A percentile compares a stretch with the other conserved stretches of the same genome.
These are phyloP conservation scores for Syncephalastrum monosporum DNA, from an alignment of 371 early-diverging fungal genomes.

Conservation along the genomic window DNA sequence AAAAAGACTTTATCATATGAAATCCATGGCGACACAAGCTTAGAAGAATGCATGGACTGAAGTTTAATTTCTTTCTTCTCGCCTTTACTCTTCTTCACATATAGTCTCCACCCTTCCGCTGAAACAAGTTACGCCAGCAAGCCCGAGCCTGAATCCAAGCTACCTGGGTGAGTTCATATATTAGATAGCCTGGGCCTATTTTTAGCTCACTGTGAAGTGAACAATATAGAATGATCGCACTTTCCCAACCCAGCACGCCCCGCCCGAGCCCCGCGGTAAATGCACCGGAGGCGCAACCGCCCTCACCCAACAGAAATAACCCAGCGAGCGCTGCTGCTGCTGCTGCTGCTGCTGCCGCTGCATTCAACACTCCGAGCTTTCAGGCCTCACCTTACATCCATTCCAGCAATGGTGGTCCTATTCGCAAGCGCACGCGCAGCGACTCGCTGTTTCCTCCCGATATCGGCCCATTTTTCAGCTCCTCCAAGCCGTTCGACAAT, in stretches of 20 bases:
- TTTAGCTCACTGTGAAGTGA: not conserved
- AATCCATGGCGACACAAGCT: constrained; percentile 8
- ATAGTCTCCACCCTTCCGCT: constrained; percentile 7
- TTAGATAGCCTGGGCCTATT: not conserved
- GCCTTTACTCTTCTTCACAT: not conserved
- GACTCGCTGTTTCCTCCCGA: constrained; percentile 25
- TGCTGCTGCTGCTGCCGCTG: constrained; percentile 7
- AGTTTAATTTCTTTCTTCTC: too few species aligned
- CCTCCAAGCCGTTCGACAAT: constrained; percentile 52
- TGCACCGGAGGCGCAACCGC: constrained; percentile 11
- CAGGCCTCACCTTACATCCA: not conserved
- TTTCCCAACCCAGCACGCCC: constrained; percentile 51
- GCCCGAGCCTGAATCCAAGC: constrained; percentile 34
- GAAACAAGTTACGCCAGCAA: constrained; percentile 30
- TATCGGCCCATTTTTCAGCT: constrained; percentile 51
- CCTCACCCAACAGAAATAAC: constrained; percentile 22
- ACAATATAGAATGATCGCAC: constrained; percentile 34
- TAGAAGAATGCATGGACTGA: constrained; percentile 1
- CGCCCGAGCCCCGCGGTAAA: constrained; percentile 29
- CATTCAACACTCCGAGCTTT: constrained; percentile 23
- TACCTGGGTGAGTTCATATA: constrained; percentile 36
- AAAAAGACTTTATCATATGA: constrained; percentile 13
- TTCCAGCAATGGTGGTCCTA: constrained; percentile 6
- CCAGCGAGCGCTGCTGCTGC: not conserved
- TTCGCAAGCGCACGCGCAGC: constrained; percentile 35